Conservation (phyloP, 225 moss, liverwort and hornwort species). For the Asterella californica region DNA sequence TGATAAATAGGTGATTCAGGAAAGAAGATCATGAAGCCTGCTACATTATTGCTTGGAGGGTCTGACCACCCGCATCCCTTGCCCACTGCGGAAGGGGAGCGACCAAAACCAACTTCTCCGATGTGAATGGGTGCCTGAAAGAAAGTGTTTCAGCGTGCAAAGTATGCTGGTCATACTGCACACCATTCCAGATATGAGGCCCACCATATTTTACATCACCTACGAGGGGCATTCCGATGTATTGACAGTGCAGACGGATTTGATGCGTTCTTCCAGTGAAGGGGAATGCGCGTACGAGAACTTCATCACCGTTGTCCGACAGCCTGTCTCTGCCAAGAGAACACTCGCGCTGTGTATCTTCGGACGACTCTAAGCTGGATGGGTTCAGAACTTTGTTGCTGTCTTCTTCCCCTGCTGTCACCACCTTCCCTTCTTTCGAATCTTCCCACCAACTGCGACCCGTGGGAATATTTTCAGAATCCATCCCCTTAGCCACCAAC, state of each 20-base stretch:
- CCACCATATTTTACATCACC: slow-evolving; percentile 97
- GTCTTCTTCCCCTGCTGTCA: slow-evolving; percentile 45
- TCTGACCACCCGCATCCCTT: slow-evolving; percentile 46
- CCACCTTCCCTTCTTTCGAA: slow-evolving; percentile 18
- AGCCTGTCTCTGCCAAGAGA: slow-evolving; percentile 7
- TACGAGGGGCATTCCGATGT: slow-evolving; percentile 69
- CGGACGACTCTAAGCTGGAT: background rate
- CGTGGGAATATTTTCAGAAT: slow-evolving; percentile 11
- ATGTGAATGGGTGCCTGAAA: slow-evolving; percentile 77
- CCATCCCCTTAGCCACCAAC: background rate
- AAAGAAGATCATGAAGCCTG: too few relatives aligned
- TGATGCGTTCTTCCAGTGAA: slow-evolving; percentile 95
- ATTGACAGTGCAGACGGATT: slow-evolving; percentile 88
- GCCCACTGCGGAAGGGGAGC: slow-evolving; percentile 86
- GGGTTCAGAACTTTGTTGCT: background rate
- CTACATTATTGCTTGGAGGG: slow-evolving; percentile 13
- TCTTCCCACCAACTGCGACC: slow-evolving; percentile 14
- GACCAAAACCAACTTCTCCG: slow-evolving; percentile 47
- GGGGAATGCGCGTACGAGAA: slow-evolving; percentile 78
- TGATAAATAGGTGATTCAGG: too few relatives aligned
- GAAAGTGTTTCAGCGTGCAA: slow-evolving; percentile 87
- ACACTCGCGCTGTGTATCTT: background rate
- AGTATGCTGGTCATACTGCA: slow-evolving; percentile 66
- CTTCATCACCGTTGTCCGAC: slow-evolving; percentile 27
- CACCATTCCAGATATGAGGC: slow-evolving; percentile 59